phyloP scores from a whole-genome alignment of 2,329 filamentous ascomycete genomes.

The Neoarthrinium moseri region DNA sequence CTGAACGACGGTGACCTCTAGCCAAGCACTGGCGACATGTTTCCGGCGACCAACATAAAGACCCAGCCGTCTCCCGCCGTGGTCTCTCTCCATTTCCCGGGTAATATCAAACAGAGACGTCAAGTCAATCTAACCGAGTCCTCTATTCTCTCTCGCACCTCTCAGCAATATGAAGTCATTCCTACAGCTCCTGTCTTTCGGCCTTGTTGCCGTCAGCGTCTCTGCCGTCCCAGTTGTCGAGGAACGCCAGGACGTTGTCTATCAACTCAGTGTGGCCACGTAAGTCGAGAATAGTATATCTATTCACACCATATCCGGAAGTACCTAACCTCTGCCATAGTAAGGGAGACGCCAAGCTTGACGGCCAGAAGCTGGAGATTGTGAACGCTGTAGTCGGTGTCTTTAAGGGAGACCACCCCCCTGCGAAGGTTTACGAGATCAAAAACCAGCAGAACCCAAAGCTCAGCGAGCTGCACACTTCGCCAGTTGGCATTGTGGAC shows the following conservation, averaged over 20 bases:
- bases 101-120: neutral
- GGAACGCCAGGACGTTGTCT: constrained; percentile 20
- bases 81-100: neutral
- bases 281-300: too few species aligned
- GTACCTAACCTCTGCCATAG: neutral
- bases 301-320: neutral
- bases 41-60: too few species aligned
- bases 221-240: constrained; percentile 19
- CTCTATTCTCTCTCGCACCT: neutral
- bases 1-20: too few species aligned
- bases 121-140: too few species aligned
- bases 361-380: constrained; percentile 1
- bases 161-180: constrained; percentile 24
- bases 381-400: constrained; percentile 25
- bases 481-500: constrained; percentile 33
- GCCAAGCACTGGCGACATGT: too few species aligned
- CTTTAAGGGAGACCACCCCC: constrained; percentile 18
- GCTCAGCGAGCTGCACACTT: constrained; percentile 34
- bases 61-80: too few species aligned
- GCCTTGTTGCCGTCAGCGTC: constrained; percentile 18
- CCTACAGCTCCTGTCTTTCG: constrained; percentile 20
- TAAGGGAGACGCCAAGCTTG: neutral
- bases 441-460: constrained; percentile 22
- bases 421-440: constrained; percentile 27
- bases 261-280: constrained; percentile 24